These are phyloP conservation scores for Lipomyces sp. DNA, from an alignment of 805 yeast genomes.

Conservation along the genomic window DNA sequence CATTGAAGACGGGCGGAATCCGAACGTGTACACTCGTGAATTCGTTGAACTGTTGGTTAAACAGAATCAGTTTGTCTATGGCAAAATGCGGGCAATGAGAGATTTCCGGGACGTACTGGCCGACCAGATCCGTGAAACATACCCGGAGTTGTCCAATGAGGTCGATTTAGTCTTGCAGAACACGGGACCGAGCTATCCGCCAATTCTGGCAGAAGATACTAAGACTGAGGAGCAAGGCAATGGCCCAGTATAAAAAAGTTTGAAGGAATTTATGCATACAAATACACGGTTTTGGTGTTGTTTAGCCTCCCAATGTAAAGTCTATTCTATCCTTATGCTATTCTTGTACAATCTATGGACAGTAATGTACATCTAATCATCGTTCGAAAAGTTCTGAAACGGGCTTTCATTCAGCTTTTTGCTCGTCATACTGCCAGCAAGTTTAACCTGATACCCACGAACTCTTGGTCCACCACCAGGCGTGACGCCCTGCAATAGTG, in stretches of 20 bases:
- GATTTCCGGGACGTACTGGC: conserved; percentile 70
- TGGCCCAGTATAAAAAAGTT: neutral
- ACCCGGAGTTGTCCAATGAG: conserved; percentile 69
- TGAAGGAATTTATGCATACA: no score
- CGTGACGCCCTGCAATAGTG: conserved; percentile 13
- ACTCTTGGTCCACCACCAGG: conserved; percentile 30
- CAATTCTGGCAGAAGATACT: neutral
- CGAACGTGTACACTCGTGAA: conserved; percentile 95
- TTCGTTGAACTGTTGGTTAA: conserved; percentile 92
- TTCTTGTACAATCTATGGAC: neutral
- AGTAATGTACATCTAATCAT: neutral
- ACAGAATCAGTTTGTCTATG: conserved; percentile 84
- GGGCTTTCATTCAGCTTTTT: conserved; percentile 32
- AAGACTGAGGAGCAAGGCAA: neutral
- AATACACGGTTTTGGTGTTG: no score
- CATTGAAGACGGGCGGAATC: conserved; percentile 95
- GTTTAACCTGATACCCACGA: conserved; percentile 37
- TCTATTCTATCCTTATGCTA: neutral
- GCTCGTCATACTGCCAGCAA: conserved; percentile 22
- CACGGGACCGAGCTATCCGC: conserved; percentile 20
- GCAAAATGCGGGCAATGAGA: conserved; percentile 67
- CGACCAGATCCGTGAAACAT: conserved; percentile 70
- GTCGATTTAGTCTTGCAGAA: conserved; percentile 47
- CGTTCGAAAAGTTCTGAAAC: conserved; percentile 12
- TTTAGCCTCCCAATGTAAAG: neutral